Evolutionary conservation across 164 flowering plant species (phyloP), one percentile per base, ranked within the genome.

Genomic region (Nymphaea thermarum): DNA sequence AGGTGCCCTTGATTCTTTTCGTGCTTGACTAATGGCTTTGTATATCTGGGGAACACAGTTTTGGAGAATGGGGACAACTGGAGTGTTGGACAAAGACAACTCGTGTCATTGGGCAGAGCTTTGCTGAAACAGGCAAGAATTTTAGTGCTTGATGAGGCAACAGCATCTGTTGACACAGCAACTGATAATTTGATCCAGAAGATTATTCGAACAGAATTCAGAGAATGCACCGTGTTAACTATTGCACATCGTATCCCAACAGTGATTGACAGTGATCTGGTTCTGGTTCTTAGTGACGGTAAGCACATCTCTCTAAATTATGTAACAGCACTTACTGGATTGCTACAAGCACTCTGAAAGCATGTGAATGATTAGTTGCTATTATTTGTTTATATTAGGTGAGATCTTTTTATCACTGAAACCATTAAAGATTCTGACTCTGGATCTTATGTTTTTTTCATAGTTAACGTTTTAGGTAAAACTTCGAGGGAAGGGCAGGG

Each of bases 221-320:
- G 74, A 71, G 74, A 89, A 66, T 91, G 98, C 78, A 91, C 98
- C 15, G 98, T 94, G 36, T 86, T 89, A 79, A 94, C 98, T 25
- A 94, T 94, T 75, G 98, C 98, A 59, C 97, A 91, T 76, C 91
- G 98, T n/a, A 91, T 91, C 45, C 98, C 97, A 62, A 94, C 98
- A 10, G 93, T 94, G 45, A 91, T 90, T 18, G 97, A 94, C 80
- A 91, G 96, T 67, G 98, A 94, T 83, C 80, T 88, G 18, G 98
- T 94, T 76, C 83, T 94, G 77, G 95, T 94, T 68, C 97, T 94
- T 76, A 94, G 95, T 82, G 97, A 94, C 67, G 98, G 98, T 94
- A 60, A 42, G 88, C 74, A n/a, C 66, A 8, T 16, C 57, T 51
- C 8, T 2, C 57, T 51, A 51, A 25, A 8, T 51, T 15, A 8